These are phyloP conservation scores for Thermomucor indicae-seudaticae DNA, from an alignment of 371 early-diverging fungal genomes.

Conservation along the genomic window DNA sequence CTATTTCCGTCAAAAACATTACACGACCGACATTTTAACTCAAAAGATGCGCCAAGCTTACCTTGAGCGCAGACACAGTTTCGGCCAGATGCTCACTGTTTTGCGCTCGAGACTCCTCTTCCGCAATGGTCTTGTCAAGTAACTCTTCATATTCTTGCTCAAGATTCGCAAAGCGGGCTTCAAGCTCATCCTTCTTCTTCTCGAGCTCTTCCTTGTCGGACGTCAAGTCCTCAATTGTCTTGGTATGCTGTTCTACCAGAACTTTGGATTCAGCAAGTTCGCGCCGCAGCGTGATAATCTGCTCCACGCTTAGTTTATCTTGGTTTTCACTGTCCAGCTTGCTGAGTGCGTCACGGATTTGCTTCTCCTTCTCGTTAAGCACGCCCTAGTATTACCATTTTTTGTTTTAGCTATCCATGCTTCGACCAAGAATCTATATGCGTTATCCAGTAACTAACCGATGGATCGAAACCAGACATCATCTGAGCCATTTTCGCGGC, in stretches of 20 bases:
- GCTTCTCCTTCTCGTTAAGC: conserved; percentile 74
- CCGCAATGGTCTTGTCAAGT: conserved; percentile 88
- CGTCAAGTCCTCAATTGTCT: conserved; percentile 59
- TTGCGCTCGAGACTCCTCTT: conserved; percentile 71
- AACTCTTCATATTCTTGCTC: conserved; percentile 90
- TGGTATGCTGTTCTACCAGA: conserved; percentile 65
- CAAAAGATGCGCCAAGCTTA: neutral
- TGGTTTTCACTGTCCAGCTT: conserved; percentile 49
- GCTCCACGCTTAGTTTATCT: conserved; percentile 56
- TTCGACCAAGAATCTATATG: too few relatives aligned
- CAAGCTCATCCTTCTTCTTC: conserved; percentile 67
- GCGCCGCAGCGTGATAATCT: conserved; percentile 68
- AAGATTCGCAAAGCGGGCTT: conserved; percentile 65
- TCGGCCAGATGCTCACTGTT: conserved; percentile 62
- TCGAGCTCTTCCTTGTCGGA: conserved; percentile 59
- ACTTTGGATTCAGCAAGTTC: conserved; percentile 74
- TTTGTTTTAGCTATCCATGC: too few relatives aligned
- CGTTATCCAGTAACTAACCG: conserved; percentile 40
- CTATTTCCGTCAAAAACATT: conserved; percentile 9
- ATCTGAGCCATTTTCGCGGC: conserved; percentile 82
- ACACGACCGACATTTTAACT: neutral
- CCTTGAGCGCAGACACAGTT: conserved; percentile 73
- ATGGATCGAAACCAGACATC: conserved; percentile 84
- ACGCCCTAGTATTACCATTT: too few relatives aligned
- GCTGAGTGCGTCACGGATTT: conserved; percentile 65